A percentile compares a stretch with the other conserved stretches of the same genome.
Conservation (phyloP, 208 protist species). For the Crithidia sp. region DNA sequence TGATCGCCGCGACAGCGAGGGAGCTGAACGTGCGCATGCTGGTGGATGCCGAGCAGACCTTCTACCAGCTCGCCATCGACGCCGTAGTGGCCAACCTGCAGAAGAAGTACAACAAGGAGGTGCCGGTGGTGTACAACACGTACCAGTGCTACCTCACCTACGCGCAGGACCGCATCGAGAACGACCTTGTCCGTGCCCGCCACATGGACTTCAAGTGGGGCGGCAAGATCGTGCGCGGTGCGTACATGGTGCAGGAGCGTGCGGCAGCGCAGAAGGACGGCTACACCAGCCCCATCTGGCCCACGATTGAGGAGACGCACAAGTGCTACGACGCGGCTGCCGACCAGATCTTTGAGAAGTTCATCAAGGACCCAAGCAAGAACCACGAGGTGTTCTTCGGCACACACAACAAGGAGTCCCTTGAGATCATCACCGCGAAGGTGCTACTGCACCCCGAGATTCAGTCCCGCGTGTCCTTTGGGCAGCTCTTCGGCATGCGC, state of each 20-base stretch:
- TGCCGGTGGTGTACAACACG: conserved; percentile 96
- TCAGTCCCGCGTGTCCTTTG: conserved; percentile 79
- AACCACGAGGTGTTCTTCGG: conserved; percentile 88
- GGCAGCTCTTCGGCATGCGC: conserved; percentile 96
- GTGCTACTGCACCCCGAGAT: conserved; percentile 64
- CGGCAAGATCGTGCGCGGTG: conserved; percentile 96
- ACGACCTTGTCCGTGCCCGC: conserved; percentile 87
- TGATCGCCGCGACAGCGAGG: conserved; percentile 75
- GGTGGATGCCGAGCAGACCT: conserved; percentile 97
- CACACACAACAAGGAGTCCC: conserved; percentile 93
- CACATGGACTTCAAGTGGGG: conserved; percentile 90
- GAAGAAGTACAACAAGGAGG: conserved; percentile 90
- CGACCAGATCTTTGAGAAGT: conserved; percentile 64
- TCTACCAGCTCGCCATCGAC: conserved; percentile 97
- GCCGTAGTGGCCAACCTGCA: conserved; percentile 86
- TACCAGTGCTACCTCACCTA: conserved; percentile 98
- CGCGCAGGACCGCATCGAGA: conserved; percentile 78
- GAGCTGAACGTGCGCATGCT: conserved; percentile 85
- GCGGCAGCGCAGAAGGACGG: conserved; percentile 72
- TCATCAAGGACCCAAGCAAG: conserved; percentile 54
- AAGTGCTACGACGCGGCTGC: conserved; percentile 86
- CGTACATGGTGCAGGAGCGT: conserved; percentile 94
- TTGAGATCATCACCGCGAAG: conserved; percentile 67
- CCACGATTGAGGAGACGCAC: conserved; percentile 93
- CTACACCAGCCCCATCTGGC: conserved; percentile 90